phyloP scores from a whole-genome alignment of 768 basidiomycete species.

The Pleurotus sapidus region DNA sequence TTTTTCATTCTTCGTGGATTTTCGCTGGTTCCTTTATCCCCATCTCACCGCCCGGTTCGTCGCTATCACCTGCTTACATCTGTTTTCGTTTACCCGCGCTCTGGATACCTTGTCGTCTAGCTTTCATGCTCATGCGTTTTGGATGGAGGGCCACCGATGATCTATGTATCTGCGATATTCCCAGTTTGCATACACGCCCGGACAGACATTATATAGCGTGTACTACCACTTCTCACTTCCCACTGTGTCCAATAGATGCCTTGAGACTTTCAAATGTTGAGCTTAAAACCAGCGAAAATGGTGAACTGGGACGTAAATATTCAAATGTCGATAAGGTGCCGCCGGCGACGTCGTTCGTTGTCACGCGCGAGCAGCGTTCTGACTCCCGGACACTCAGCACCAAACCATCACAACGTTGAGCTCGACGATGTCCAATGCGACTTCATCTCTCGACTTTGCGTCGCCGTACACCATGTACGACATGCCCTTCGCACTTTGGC shows the following conservation, averaged over 20 bases:
- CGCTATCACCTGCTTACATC: not conserved
- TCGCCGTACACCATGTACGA: constrained; percentile 28
- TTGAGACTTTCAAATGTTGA: too few species aligned
- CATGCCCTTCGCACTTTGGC: constrained; percentile 49
- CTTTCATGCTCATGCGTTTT: not conserved
- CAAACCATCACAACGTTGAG: not conserved
- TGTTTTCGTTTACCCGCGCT: constrained; percentile 6
- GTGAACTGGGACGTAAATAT: constrained; percentile 6
- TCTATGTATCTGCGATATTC: not conserved
- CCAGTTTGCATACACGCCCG: not conserved
- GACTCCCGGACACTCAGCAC: not conserved
- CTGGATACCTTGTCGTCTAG: constrained; percentile 1
- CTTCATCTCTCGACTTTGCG: constrained; percentile 27
- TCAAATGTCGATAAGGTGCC: too few species aligned
- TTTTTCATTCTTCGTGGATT: constrained; percentile 8
- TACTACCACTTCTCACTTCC: not conserved
- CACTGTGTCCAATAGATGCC: not conserved
- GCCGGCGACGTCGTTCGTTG: too few species aligned
- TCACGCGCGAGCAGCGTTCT: not conserved
- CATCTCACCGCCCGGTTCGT: not conserved
- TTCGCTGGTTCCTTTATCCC: constrained; percentile 9
- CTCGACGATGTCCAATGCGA: constrained; percentile 11
- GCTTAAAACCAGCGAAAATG: too few species aligned
- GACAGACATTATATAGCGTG: constrained; percentile 1
- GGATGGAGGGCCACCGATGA: not conserved